Evolutionary conservation across 495 filamentous ascomycete species (phyloP).

Genomic region (Tuber umbilicatum): DNA sequence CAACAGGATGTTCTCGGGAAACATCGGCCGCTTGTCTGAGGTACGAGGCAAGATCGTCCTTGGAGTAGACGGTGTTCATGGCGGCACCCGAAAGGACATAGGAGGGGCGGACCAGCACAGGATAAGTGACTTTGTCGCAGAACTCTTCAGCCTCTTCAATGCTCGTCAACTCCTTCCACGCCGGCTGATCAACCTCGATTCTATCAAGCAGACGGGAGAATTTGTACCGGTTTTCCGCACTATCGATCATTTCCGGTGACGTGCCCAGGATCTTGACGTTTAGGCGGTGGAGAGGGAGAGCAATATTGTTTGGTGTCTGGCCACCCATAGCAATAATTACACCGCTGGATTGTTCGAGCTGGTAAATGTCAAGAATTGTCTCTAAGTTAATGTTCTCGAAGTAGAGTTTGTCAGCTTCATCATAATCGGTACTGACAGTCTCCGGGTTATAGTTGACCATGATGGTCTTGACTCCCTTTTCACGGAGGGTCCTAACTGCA

Average conservation of each 20-base stretch:
- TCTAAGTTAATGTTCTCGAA: constrained; percentile 97
- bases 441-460: constrained; percentile 99
- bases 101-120: constrained; percentile 85
- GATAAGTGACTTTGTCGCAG: constrained; percentile 77
- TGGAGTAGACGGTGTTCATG: constrained; percentile 92
- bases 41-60: constrained; percentile 80
- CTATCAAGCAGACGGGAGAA: constrained; percentile 95
- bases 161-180: constrained; percentile 93
- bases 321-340: constrained; percentile 98
- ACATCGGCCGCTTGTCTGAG: constrained; percentile 83
- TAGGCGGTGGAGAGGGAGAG: constrained; percentile 74
- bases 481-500: constrained; percentile 84
- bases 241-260: constrained; percentile 97
- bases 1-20: constrained; percentile 90
- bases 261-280: constrained; percentile 91
- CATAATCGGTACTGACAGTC: constrained; percentile 91
- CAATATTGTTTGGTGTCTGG: constrained; percentile 97
- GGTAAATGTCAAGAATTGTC: constrained; percentile 90
- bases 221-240: constrained; percentile 95
- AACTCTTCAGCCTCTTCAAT: constrained; percentile 80
- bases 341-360: constrained; percentile 76
- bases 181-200: constrained; percentile 93
- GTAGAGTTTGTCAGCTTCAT: constrained; percentile 90
- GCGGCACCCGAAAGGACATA: constrained; percentile 96
- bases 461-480: constrained; percentile 85